Evolutionary conservation across 2,329 filamentous ascomycete species (phyloP), one percentile per base, ranked within the genome.

Genomic region (Aspergillus sp.): DNA sequence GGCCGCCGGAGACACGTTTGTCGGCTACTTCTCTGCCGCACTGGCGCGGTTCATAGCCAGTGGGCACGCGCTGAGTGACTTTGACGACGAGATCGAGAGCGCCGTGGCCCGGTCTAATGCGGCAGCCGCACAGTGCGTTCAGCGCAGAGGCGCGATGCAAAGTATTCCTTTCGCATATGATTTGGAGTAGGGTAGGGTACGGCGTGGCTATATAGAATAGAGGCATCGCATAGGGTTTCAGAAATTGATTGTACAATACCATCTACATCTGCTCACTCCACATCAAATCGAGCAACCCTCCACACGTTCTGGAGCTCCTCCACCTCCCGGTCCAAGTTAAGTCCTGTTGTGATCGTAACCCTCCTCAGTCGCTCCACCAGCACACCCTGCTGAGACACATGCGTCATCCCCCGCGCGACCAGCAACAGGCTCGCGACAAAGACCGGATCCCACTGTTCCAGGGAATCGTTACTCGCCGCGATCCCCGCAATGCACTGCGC

Each of bases 1-100:
- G 4, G 93, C 88, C 2, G 93, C 93, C 4, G 93, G 93, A 0
- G 93, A 97, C 70, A 96, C 93, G 0, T 97, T 96, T 74, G 89
- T 95, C 3, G 93, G 93, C 19, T 49, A 49, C 40, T 29, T 49
- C 5, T 49, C 47, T 10, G 23, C 47, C 4, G 40, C 29, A 14
- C 36, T 49, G 16, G 47, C 47, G 7, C 43, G 36, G 14, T 23
- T 43, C 17, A 31, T 29, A 11, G 47, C 47, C 19, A 36, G 1
- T 88, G 85, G 21, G 95, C 96, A 69, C 88, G 89, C 2, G 82
- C 94, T 21, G 82, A 85, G 52, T 81, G 88, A 25, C 88, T 89
- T 40, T 78, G 76, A 56, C 68, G 72, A 52, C 71, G 70, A 21
- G 67, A 75, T 78, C 45, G 73, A 76, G 7, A 66, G 72, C 50